Evolutionary conservation across 208 protist genomes (phyloP).

Genomic region (Spongospora subterranea): DNA sequence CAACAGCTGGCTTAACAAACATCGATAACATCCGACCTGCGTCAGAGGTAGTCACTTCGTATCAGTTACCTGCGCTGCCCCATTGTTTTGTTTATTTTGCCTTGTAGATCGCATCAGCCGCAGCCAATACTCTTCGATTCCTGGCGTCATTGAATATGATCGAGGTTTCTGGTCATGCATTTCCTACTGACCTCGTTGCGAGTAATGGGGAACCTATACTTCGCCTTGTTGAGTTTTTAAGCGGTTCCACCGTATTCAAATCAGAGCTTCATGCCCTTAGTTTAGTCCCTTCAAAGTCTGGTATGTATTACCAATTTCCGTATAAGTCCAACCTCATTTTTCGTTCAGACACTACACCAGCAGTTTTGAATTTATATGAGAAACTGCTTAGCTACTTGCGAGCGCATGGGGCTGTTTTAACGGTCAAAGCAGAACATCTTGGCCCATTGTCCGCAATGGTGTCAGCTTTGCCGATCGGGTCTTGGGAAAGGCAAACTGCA

Average conservation of each 20-base stretch:
- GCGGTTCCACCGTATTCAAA: neutral
- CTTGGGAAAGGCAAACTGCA: neutral
- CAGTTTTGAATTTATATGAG: neutral
- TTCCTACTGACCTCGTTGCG: neutral
- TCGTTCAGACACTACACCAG: too few species aligned
- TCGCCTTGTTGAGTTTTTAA: conserved; percentile 31
- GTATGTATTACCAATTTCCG: too few species aligned
- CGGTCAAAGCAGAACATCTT: neutral
- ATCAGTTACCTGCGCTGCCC: neutral
- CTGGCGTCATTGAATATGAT: neutral
- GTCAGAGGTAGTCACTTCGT: neutral
- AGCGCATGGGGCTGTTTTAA: neutral
- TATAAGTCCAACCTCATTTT: too few species aligned
- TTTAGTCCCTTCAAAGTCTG: too few species aligned
- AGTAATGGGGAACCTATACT: neutral
- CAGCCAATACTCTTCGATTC: conserved; percentile 4
- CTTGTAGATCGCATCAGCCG: neutral
- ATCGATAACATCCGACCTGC: neutral
- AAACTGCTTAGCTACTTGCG: neutral
- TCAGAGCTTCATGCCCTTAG: too few species aligned
- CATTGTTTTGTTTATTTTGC: neutral
- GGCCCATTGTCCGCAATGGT: neutral
- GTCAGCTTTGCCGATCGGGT: neutral
- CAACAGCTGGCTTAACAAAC: neutral
- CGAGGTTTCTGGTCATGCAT: neutral